A percentile compares a stretch with the other conserved stretches of the same genome.
Evolutionary conservation across 768 basidiomycete genomes (phyloP).

Genomic region (Lactifluus echinatus): DNA sequence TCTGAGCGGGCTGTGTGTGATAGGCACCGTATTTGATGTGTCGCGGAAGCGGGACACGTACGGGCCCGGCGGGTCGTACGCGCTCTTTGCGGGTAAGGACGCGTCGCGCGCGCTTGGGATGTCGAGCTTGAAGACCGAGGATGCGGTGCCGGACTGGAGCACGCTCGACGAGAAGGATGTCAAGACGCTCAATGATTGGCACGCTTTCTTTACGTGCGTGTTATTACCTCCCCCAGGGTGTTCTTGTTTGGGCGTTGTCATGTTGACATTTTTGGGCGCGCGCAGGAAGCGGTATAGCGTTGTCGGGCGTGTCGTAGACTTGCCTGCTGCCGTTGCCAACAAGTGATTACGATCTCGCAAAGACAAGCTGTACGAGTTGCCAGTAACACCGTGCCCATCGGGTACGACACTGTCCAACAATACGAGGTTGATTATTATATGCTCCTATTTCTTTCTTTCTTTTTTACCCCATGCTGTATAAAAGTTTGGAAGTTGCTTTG

Average conservation of each 20-base stretch:
- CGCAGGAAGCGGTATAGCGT: conserved; percentile 79
- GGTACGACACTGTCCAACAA: background rate
- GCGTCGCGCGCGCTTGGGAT: conserved; percentile 82
- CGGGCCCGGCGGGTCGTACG: conserved; percentile 70
- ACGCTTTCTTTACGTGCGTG: conserved; percentile 76
- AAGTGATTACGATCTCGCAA: conserved; percentile 21
- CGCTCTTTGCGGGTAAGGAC: conserved; percentile 90
- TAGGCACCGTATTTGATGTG: conserved; percentile 89
- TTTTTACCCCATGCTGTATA: background rate
- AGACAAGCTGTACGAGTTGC: background rate
- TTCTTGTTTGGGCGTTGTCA: background rate
- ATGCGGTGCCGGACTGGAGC: conserved; percentile 86
- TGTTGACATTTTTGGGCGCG: no score
- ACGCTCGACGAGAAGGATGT: conserved; percentile 57
- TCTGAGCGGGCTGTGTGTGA: no score
- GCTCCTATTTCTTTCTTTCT: background rate
- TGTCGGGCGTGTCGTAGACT: conserved; percentile 63
- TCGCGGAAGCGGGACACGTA: conserved; percentile 80
- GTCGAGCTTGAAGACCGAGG: conserved; percentile 78
- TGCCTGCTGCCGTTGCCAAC: conserved; percentile 33
- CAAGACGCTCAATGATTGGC: conserved; percentile 86
- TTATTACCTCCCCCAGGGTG: background rate
- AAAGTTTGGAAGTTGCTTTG: background rate
- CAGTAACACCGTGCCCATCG: background rate
- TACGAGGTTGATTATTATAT: background rate